These are phyloP conservation scores for Eucalyptus microcorys DNA, from an alignment of 345 rosid genomes.

Conservation along the genomic window DNA sequence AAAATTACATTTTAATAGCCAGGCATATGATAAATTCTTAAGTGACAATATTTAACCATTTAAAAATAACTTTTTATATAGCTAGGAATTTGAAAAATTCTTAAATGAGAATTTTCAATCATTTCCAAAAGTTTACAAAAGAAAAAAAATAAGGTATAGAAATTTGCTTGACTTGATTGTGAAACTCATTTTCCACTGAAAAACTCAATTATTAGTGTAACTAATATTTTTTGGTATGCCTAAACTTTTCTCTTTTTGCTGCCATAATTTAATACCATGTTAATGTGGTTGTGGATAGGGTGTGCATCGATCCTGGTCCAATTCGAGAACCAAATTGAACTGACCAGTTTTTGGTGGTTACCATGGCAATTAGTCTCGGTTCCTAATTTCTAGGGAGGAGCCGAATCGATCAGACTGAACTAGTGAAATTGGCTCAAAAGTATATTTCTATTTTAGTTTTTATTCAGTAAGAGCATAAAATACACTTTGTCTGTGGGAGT, in stretches of 20 bases:
- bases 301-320: too few species aligned
- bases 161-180: not conserved
- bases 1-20: not conserved
- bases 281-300: not conserved
- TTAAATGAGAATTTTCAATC: too few species aligned
- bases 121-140: not conserved
- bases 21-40: not conserved
- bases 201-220: not conserved
- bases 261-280: too few species aligned
- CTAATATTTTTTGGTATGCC: not conserved
- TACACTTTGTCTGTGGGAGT: too few species aligned
- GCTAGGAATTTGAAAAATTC: not conserved
- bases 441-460: too few species aligned
- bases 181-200: too few species aligned
- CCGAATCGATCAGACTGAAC: fast-evolving
- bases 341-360: fast-evolving
- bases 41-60: not conserved
- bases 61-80: too few species aligned
- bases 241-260: not conserved
- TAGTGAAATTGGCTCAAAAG: too few species aligned
- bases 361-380: fast-evolving
- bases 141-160: not conserved
- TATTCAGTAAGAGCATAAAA: too few species aligned
- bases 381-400: too few species aligned
- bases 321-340: too few species aligned